A percentile compares a stretch with the other conserved stretches of the same genome.
Evolutionary conservation across 1,139 yeast genomes (phyloP).

Genomic region (Candida frijolesensis): DNA sequence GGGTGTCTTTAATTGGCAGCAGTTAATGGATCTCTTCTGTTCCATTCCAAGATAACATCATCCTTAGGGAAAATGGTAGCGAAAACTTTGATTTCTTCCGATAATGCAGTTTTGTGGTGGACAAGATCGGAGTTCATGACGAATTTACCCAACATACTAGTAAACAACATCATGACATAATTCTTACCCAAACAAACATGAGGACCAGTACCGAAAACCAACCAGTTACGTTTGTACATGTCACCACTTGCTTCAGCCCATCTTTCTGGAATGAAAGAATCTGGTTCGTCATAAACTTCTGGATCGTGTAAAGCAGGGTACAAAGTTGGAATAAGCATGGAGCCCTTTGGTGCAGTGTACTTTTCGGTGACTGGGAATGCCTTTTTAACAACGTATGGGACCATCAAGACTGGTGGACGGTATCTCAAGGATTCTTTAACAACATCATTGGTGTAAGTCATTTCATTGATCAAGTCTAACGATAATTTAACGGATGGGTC

Average conservation of each 20-base stretch:
- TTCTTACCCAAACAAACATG: slow-evolving; percentile 95
- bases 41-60: slow-evolving; percentile 81
- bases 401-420: slow-evolving; percentile 98
- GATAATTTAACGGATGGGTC: slow-evolving; percentile 65
- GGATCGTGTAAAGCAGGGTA: slow-evolving; percentile 98
- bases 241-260: slow-evolving; percentile 60
- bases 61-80: slow-evolving; percentile 98
- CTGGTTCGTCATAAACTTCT: slow-evolving; percentile 92
- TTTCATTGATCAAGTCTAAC: slow-evolving; percentile 75
- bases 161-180: slow-evolving; percentile 86
- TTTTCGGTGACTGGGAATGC: slow-evolving; percentile 78
- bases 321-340: slow-evolving; percentile 93
- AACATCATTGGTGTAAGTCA: slow-evolving; percentile 87
- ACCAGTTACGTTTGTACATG: slow-evolving; percentile 84
- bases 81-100: slow-evolving; percentile 92
- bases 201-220: slow-evolving; percentile 96
- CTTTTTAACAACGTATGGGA: slow-evolving; percentile 90
- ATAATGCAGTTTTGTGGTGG: slow-evolving; percentile 78
- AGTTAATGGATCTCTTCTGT: slow-evolving; percentile 54
- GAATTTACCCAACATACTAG: slow-evolving; percentile 89
- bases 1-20: neutral
- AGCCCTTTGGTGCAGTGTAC: slow-evolving; percentile 93
- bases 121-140: slow-evolving; percentile 75
- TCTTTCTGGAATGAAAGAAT: slow-evolving; percentile 91
- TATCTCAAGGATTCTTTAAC: slow-evolving; percentile 90